These are phyloP conservation scores for Talaromyces verruculosus DNA, from an alignment of 2,329 filamentous ascomycete species.

Conservation along the genomic window DNA sequence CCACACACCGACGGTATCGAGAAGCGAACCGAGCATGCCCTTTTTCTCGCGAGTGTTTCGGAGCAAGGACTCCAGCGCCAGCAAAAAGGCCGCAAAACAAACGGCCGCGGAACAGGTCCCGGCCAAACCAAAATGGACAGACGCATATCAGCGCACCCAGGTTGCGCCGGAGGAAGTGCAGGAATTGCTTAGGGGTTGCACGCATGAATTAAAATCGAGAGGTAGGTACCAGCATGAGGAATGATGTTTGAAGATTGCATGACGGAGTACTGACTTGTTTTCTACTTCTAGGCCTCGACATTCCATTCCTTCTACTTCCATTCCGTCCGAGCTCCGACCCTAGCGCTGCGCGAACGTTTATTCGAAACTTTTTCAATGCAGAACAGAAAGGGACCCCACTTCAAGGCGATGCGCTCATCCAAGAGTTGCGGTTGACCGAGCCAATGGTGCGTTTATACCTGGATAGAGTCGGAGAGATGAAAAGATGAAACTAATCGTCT, in stretches of 20 bases:
- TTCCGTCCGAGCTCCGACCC: slow-evolving; percentile 93
- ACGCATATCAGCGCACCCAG: slow-evolving; percentile 78
- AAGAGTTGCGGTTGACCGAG: slow-evolving; percentile 89
- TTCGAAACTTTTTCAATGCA: slow-evolving; percentile 85
- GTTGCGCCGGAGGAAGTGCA: slow-evolving; percentile 89
- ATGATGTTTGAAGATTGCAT: slow-evolving; percentile 9
- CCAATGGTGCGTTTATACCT: slow-evolving; percentile 67
- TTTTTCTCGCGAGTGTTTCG: slow-evolving; percentile 67
- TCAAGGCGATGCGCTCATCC: slow-evolving; percentile 69
- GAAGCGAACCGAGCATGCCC: slow-evolving; percentile 44
- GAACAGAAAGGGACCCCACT: slow-evolving; percentile 58
- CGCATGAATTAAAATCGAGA: slow-evolving; percentile 87
- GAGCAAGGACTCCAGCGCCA: slow-evolving; percentile 66
- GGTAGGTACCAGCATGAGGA: slow-evolving; percentile 56
- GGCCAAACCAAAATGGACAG: slow-evolving; percentile 76
- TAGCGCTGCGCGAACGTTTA: slow-evolving; percentile 85
- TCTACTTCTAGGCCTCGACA: slow-evolving; percentile 68
- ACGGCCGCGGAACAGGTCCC: slow-evolving; percentile 55
- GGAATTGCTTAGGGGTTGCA: slow-evolving; percentile 80
- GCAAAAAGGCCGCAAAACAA: slow-evolving; percentile 60
- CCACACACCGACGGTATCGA: not conserved
- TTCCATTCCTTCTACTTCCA: slow-evolving; percentile 88
- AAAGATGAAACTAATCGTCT: not conserved
- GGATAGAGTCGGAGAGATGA: not conserved
- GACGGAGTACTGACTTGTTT: slow-evolving; percentile 24